Evolutionary conservation across 371 early-diverging fungal genomes (phyloP), one percentile per base, ranked within the genome.

Genomic region (Mortierella sp.): DNA sequence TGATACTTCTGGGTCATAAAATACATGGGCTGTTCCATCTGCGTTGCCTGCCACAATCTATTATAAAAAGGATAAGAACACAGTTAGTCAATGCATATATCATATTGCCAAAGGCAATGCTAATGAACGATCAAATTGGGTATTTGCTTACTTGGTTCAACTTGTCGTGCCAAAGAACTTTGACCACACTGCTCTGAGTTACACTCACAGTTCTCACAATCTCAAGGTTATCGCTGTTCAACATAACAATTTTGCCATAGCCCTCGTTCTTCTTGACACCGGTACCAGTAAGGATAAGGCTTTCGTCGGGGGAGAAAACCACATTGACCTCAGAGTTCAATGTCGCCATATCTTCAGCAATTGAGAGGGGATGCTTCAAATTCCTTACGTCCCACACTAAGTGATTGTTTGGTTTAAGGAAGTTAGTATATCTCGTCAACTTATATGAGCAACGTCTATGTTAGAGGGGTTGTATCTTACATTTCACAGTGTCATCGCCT

Each of bases 331-430:
- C 96, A 8, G 93, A 89, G 68, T 92, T 93, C n/a, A 90, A 85
- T 9, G 86, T 86, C 31, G 89, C 83, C 28, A 97, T 74, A 49
- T 90, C 85, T 8, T 86, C 83, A 0, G 87, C 89, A n/a, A 82
- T 76, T 0, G 87, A 83, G 1, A 96, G 80, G 0, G 96, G 92
- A 23, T 85, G 84, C 59, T 85, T 89, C 67, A 93, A 82, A 26
- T 92, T 91, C 61, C 98, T 88, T 19, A 94, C 71, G 74, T 98
- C 98, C 97, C 97, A 98, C 19, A 97, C 92, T 92, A 81, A 31
- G 2, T 55, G 60, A n/a, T 13, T 7, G 28, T 7, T n/a, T 29
- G 64, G 6, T 1, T 42, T 15, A n/a, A 60, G 19, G 23, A 12
- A 6, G 12, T 60, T 12, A 55, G 40, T 53, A 53, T 26, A 28